These are phyloP conservation scores for Phialophora tarda DNA, from an alignment of 2,329 filamentous ascomycete species.

Conservation along the genomic window DNA sequence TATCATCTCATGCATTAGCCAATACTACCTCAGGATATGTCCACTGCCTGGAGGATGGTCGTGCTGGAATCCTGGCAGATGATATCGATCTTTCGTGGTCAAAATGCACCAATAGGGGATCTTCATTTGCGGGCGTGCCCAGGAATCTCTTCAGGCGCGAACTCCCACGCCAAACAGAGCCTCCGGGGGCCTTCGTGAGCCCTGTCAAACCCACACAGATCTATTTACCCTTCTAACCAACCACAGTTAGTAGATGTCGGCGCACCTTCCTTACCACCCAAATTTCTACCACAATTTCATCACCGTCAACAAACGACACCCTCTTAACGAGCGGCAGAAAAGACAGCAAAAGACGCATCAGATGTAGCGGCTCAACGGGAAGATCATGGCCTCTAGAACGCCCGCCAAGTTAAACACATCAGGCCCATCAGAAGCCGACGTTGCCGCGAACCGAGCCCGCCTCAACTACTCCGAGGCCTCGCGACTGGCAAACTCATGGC, in stretches of 20 bases:
- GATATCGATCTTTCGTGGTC: neutral
- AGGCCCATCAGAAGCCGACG: constrained; percentile 21
- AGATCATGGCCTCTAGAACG: neutral
- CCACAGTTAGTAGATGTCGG: neutral
- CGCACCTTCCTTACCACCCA: neutral
- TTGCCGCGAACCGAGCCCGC: constrained; percentile 31
- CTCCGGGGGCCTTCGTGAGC: neutral
- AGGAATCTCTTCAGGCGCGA: neutral
- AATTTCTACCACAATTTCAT: neutral
- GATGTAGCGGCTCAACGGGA: neutral
- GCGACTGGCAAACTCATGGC: constrained; percentile 32
- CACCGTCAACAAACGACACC: neutral
- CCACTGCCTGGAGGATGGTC: neutral
- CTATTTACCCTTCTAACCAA: neutral
- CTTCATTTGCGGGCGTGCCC: constrained; percentile 5
- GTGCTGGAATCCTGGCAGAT: neutral
- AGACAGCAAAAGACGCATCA: neutral
- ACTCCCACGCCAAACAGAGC: neutral
- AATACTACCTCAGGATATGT: constrained; percentile 13
- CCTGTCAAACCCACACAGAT: neutral
- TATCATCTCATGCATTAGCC: constrained; percentile 11
- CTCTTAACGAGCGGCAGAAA: neutral
- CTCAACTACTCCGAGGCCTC: constrained; percentile 32
- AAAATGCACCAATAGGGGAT: constrained; percentile 1
- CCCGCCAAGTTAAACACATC: neutral